Percentiles rank a stretch among this genome's conserved stretches.
Conservation (phyloP, 2,329 filamentous ascomycete species). For the Cladosporium sp. region DNA sequence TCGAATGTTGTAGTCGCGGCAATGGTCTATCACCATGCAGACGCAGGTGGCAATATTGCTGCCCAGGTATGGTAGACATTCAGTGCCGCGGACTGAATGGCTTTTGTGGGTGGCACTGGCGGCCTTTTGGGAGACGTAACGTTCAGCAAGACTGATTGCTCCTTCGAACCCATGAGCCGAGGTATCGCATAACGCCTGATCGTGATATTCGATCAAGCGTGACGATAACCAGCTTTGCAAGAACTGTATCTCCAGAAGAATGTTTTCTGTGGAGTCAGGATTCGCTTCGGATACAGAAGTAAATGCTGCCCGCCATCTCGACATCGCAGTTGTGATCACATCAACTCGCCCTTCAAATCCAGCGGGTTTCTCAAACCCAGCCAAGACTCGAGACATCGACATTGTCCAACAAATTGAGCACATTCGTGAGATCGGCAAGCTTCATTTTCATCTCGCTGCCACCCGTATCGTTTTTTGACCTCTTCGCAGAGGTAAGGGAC, state of each 20-base stretch:
- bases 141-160: neutral
- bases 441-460: too few species aligned
- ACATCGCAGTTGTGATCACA: too few species aligned
- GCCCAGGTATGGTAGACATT: conserved; percentile 1
- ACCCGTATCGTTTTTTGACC: too few species aligned
- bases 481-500: too few species aligned
- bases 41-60: conserved; percentile 3
- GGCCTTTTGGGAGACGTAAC: neutral
- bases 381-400: too few species aligned
- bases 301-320: conserved; percentile 6
- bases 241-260: conserved; percentile 13
- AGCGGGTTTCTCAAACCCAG: too few species aligned
- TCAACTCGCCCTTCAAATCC: too few species aligned
- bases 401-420: too few species aligned
- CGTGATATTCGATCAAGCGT: neutral
- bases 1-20: conserved; percentile 12
- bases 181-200: neutral
- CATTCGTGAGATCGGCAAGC: too few species aligned
- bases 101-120: too few species aligned
- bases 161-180: neutral
- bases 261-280: neutral
- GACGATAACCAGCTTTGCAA: conserved; percentile 6
- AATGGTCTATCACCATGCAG: conserved; percentile 9
- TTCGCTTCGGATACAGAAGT: neutral
- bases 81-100: neutral